A percentile compares a stretch with the other conserved stretches of the same genome.
Evolutionary conservation across 2,329 filamentous ascomycete species (phyloP).

Genomic region (Aspergillus caelatus): DNA sequence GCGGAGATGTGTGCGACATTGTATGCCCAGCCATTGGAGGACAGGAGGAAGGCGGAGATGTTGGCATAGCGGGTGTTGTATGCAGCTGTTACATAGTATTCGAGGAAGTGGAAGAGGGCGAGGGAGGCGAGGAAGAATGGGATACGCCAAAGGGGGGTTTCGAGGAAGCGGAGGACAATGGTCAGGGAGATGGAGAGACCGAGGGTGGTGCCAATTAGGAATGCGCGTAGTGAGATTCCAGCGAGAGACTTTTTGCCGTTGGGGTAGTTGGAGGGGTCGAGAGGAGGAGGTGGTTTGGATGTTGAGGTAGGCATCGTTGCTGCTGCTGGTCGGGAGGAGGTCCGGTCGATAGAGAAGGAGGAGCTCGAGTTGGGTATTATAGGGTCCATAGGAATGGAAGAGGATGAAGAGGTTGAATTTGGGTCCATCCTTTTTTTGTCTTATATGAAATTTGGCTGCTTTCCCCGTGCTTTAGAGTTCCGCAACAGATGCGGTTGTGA

Average conservation of each 20-base stretch:
- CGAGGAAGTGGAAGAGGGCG: slow-evolving; percentile 88
- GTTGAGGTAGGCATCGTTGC: slow-evolving; percentile 13
- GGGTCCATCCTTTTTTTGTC: background rate
- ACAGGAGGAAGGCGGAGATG: slow-evolving; percentile 78
- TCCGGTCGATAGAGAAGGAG: slow-evolving; percentile 14
- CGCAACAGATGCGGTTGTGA: background rate
- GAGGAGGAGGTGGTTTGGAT: slow-evolving; percentile 11
- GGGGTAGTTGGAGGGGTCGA: slow-evolving; percentile 39
- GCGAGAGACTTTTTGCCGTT: slow-evolving; percentile 46
- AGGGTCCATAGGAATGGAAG: background rate
- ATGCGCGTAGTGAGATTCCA: slow-evolving; percentile 50
- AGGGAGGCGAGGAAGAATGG: slow-evolving; percentile 62
- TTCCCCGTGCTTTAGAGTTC: background rate
- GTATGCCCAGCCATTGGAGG: slow-evolving; percentile 82
- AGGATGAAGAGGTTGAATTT: background rate
- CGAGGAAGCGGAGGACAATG: slow-evolving; percentile 29
- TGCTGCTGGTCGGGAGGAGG: slow-evolving; percentile 12
- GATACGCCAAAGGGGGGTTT: slow-evolving; percentile 57
- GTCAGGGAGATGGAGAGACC: slow-evolving; percentile 37
- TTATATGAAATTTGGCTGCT: too few species aligned
- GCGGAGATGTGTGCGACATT: slow-evolving; percentile 79
- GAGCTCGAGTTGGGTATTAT: background rate
- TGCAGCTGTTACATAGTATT: slow-evolving; percentile 86
- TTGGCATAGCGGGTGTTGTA: slow-evolving; percentile 77
- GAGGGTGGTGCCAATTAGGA: slow-evolving; percentile 46